Conservation (phyloP, 2,329 filamentous ascomycete species). For the Ophiostoma populinum region DNA sequence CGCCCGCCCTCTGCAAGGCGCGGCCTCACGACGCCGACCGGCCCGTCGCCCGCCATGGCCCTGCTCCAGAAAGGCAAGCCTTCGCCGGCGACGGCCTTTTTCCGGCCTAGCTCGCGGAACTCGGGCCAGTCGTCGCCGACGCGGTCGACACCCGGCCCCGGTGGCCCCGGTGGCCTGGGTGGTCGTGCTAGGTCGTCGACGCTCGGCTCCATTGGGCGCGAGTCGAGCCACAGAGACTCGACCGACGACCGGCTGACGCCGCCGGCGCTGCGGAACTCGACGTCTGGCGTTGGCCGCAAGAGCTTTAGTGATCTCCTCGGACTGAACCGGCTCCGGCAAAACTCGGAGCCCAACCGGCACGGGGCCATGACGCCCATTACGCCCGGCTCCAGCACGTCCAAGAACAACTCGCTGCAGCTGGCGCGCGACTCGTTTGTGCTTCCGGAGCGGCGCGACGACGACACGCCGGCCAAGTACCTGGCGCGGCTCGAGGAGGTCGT, state of each 20-base stretch:
- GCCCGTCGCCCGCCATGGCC: slow-evolving; percentile 18
- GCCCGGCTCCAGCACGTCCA: slow-evolving; percentile 53
- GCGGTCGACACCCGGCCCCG: slow-evolving; percentile 13
- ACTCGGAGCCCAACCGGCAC: slow-evolving; percentile 53
- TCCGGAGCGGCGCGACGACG: slow-evolving; percentile 68
- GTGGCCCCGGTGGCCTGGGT: not conserved
- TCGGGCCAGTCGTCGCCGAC: slow-evolving; percentile 53
- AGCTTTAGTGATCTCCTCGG: slow-evolving; percentile 84
- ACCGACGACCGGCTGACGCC: slow-evolving; percentile 53
- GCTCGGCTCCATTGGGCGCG: slow-evolving; percentile 62
- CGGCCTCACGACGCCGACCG: slow-evolving; percentile 15
- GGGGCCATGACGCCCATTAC: slow-evolving; percentile 52
- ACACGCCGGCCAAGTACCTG: slow-evolving; percentile 81
- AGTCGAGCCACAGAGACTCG: slow-evolving; percentile 53
- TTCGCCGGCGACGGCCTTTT: slow-evolving; percentile 32
- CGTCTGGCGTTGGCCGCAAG: slow-evolving; percentile 66
- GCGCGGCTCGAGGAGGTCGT: slow-evolving; percentile 66
- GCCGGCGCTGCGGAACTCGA: slow-evolving; percentile 57
- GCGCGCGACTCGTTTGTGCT: slow-evolving; percentile 52
- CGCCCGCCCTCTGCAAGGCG: slow-evolving; percentile 14
- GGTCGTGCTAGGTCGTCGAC: slow-evolving; percentile 74
- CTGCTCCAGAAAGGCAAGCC: slow-evolving; percentile 19
- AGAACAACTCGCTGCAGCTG: slow-evolving; percentile 68
- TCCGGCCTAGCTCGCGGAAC: slow-evolving; percentile 29
- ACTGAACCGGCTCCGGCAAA: slow-evolving; percentile 61